A percentile compares a stretch with the other conserved stretches of the same genome.
phyloP scores from a whole-genome alignment of 2,329 filamentous ascomycete species.

The Colletotrichum sp. region DNA sequence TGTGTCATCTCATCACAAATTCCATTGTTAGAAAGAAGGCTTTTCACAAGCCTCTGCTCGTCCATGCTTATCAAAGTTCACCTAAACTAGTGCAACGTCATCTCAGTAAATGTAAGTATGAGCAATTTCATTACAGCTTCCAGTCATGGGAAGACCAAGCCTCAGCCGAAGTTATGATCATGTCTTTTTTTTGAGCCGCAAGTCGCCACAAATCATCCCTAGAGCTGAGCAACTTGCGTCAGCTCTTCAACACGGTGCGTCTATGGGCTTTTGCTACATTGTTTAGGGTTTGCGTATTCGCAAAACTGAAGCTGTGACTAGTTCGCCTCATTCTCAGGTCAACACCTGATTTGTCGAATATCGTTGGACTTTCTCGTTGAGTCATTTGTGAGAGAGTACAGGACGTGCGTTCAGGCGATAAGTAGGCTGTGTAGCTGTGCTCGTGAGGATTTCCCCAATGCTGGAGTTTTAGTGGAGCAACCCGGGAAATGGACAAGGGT shows the following conservation, averaged over 20 bases:
- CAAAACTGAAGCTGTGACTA: not conserved
- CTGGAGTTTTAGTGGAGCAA: not conserved
- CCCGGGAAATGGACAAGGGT: not conserved
- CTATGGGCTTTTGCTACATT: accelerated
- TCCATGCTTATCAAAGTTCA: not conserved
- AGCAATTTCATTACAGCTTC: not conserved
- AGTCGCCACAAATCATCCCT: not conserved
- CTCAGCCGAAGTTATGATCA: not conserved
- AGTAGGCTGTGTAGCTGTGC: not conserved
- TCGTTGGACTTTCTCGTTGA: not conserved
- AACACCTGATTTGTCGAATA: not conserved
- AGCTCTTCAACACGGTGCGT: not conserved
- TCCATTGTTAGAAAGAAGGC: not conserved
- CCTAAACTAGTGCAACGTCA: not conserved
- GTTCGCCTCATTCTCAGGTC: not conserved
- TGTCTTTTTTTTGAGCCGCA: not conserved
- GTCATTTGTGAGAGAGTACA: not conserved
- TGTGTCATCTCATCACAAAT: not conserved
- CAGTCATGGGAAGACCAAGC: accelerated
- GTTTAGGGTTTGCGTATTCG: not conserved
- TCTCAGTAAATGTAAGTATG: not conserved
- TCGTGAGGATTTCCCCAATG: not conserved
- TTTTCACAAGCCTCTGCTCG: not conserved
- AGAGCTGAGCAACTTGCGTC: not conserved
- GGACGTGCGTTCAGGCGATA: not conserved